Evolutionary conservation across 2,329 filamentous ascomycete genomes (phyloP).

Genomic region (Phoma herbarum): DNA sequence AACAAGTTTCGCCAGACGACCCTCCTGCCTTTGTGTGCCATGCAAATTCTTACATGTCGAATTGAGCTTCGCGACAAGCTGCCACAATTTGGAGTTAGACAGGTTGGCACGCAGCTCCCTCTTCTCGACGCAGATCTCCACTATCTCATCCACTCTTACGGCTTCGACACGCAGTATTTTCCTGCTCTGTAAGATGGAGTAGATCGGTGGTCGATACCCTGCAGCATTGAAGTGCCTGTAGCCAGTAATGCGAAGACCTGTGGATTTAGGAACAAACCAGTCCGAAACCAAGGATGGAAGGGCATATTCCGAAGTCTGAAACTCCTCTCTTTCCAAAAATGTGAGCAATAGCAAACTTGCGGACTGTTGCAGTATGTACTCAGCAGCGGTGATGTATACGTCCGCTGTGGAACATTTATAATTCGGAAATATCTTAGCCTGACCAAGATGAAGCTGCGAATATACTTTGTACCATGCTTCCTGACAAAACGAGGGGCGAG

Average conservation of each 20-base stretch:
- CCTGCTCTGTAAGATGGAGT: constrained; percentile 1
- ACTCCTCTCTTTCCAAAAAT: constrained; percentile 28
- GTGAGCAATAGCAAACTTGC: constrained; percentile 25
- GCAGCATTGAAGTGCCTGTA: constrained; percentile 24
- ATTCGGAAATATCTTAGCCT: constrained; percentile 21
- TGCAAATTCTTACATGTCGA: constrained; percentile 3
- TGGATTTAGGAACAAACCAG: constrained; percentile 21
- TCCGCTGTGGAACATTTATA: constrained; percentile 17
- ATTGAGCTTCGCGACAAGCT: constrained; percentile 3
- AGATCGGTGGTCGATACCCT: neutral
- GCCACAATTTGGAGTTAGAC: constrained; percentile 18
- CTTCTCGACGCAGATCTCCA: constrained; percentile 18
- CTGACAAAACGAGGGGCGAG: constrained; percentile 20
- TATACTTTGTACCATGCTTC: constrained; percentile 34
- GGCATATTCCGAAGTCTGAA: constrained; percentile 13
- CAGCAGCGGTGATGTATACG: constrained; percentile 27
- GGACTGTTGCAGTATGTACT: constrained; percentile 24
- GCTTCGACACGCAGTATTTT: constrained; percentile 20
- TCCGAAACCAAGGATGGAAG: constrained; percentile 35
- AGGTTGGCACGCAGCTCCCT: constrained; percentile 7
- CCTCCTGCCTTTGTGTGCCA: too few relatives aligned
- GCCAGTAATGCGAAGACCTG: constrained; percentile 26
- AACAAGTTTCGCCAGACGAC: too few relatives aligned
- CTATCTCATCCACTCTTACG: constrained; percentile 13
- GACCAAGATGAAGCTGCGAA: constrained; percentile 25